Evolutionary conservation across 2,329 filamentous ascomycete genomes (phyloP), one percentile per base, ranked within the genome.

Genomic region (Basipetospora chlamydospora): DNA sequence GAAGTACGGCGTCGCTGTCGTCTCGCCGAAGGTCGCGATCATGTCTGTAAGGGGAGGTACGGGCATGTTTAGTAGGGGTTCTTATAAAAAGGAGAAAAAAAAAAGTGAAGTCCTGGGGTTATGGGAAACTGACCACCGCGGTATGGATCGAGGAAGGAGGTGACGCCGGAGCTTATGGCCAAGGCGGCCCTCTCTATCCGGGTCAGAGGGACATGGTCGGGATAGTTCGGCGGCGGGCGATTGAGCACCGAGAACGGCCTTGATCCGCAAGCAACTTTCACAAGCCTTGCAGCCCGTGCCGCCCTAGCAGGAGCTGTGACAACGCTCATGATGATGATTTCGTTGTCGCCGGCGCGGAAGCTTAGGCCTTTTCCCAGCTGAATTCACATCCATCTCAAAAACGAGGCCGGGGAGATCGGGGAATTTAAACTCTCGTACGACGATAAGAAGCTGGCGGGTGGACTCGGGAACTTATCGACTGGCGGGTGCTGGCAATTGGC

Each of bases 1-100:
- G 63, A 96, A 95, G 68, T 86, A 94, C 10, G 90, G 90, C 8
- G 87, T 85, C 16, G 87, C 85, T 3, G 90, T 96, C 20, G 87
- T 78, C 66, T 98, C 90, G 52, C 87, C 88, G n/a, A 93, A 73
- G 23, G 85, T 74, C 23, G 90, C 90, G 48, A 98, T 92, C 46
- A 98, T 76, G 62, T 98, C 90, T 84, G 49, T 11, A 11, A 22
- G 2, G 12, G 29, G 13, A 10, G n/a, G 12, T 16, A 9, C n/a
- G n/a, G n/a, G n/a, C n/a, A 33, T 17, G 37, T 39, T 25, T 22
- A 15, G 17, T n/a, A 23, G 35, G 11, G 6, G 17, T 13, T 5
- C 15, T 10, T 11, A n/a, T 16, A 10, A 13, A n/a, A 18, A 11
- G 13, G 21, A 17, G 21, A 32, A 26, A 7, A 22, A 20, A 21